Base-by-base conservation (phyloP, 164 flowering plant species). In the Berberis vulgaris region DNA sequence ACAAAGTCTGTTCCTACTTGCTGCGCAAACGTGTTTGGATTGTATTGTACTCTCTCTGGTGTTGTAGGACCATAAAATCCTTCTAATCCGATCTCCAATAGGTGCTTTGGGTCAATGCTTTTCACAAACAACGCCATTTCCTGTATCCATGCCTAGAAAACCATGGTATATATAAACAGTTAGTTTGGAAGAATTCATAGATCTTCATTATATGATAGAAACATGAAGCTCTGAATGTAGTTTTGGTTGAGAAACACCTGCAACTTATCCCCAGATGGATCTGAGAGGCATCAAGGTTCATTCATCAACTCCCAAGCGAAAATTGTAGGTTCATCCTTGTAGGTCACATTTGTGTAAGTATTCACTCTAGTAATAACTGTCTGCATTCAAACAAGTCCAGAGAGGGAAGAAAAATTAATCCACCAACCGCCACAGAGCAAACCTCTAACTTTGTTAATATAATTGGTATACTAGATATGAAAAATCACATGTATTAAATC, bases 291-390 rank as follows among this genome's bases (percentile, higher is more conserved):
- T n/a, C 93, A 79, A 12, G 96, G 86, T 73, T 89, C 96, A 47
- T 89, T 87, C 83, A 89, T 89, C 71, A 89, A 68, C 66, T 89
- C 96, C 96, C 93, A 94, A 52, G 91, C 96, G 50, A 90, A 90
- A 41, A 94, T 87, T 3, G 98, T 87, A 0, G 98, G 91, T 70
- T 91, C 98, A 43, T 94, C 88, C 77, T 93, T 93, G 83, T 93
- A 93, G 39, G 96, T 84, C 49, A 83, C 71, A 72, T 87, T 88
- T 11, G 94, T 86, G 63, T 80, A 6, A 0, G 97, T 88, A 58
- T 93, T 93, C n/a, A 86, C 94, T 77, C 98, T 81, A 59, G 81
- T 83, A 41, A 93, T 82, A 65, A 93, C 83, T 1, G 83, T 79
- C 94, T 89, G 67, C 70, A 65, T 13, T 5, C 45, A 7, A 58